These are phyloP conservation scores for Pythium monospermum DNA, from an alignment of 352 stramenopile genomes.

Conservation along the genomic window DNA sequence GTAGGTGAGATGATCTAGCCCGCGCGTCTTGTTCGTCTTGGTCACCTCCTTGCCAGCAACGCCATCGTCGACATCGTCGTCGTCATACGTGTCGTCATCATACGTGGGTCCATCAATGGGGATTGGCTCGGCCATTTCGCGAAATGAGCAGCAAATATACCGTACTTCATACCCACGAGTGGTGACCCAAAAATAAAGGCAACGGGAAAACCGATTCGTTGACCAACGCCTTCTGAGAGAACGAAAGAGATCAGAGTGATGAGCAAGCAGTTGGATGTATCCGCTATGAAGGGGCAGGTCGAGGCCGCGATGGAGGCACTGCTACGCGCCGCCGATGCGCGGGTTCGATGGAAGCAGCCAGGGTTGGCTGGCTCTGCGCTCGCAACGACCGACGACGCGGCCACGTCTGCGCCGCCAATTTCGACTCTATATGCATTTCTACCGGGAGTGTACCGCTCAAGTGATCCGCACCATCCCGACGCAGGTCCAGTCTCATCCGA, in stretches of 20 bases:
- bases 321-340: conserved; percentile 47
- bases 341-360: conserved; percentile 51
- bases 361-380: not conserved
- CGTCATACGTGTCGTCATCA: not conserved
- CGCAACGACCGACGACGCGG: not conserved
- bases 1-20: too few relatives aligned
- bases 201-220: not conserved
- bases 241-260: conserved; percentile 21
- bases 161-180: too few relatives aligned
- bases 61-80: conserved; percentile 1
- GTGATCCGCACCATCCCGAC: conserved; percentile 2
- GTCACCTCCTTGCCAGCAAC: not conserved
- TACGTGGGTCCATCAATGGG: not conserved
- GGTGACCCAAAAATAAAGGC: conserved; percentile 5
- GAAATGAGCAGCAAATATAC: not conserved
- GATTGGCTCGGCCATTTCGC: conserved; percentile 1
- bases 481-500: not conserved
- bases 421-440: conserved; percentile 45
- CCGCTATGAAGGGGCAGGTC: conserved; percentile 42
- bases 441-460: conserved; percentile 48
- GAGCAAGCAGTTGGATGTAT: conserved; percentile 22
- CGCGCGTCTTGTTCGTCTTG: not conserved
- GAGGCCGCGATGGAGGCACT: conserved; percentile 56
- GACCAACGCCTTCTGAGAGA: not conserved
- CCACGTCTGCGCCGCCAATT: not conserved